Base-by-base conservation (phyloP, 768 basidiomycete genomes). In the Kwoniella botswanensis region DNA sequence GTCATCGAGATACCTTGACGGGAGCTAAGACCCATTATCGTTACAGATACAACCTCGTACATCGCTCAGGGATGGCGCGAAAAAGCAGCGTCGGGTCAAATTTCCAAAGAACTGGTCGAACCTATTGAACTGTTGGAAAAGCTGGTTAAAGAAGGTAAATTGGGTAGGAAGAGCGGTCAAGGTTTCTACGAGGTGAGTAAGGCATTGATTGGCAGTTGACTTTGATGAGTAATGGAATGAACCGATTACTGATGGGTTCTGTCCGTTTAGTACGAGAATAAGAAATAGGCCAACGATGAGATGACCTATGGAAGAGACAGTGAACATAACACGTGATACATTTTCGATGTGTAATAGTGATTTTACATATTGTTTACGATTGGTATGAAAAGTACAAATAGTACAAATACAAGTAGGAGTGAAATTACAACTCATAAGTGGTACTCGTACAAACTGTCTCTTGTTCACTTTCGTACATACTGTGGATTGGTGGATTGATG, bases 41-140 rank as follows among this genome's bases (percentile, higher is more conserved):
- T 35, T 0, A 35, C 72, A 76, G 82, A 83, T 67, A 84, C 83
- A 3, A 80, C 82, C 24, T 79, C 80, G 12, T 81, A 83, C 76
- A 86, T 86, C 71, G 73, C 84, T 10, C 58, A 63, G 17, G 85
- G 85, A 29, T 86, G 86, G 85, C 74, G 81, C 17, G 79, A 83
- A 50, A 84, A 84, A 59, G 82, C 84, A 24, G 72, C 82, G 26
- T 66, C 73, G 12, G 84, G 83, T 7, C 69, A 78, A 71, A 83
- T 85, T 35, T 77, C 76, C 15, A 71, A 78, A 58, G 74, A 79
- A 52, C 70, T 81, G 26, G 83, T 85, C 17, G 63, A 81, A 74
- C 74, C 77, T 26, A 84, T 84, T 24, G 67, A 71, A n/a, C 46
- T 84, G 63, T 69, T 86, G 67, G 84, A 84, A 44, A 67, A 83